Base-by-base conservation (phyloP, 805 yeast genomes). In the Naumovozyma baii region DNA sequence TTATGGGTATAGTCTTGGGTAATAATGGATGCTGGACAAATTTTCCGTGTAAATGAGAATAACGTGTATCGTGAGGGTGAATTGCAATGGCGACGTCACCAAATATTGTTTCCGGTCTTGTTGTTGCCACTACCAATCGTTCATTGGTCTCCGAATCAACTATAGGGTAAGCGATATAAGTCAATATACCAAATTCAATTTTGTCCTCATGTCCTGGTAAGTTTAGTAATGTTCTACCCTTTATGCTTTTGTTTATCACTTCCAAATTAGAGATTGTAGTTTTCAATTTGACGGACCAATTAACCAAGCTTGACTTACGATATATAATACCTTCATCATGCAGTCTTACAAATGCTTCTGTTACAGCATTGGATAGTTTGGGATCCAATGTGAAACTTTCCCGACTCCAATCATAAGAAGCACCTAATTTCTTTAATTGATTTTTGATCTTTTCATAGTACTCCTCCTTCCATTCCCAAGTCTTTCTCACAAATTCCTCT, bases 81-180 rank as follows among this genome's bases (percentile, higher is more conserved):
- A 90, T 94, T 25, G 97, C 97, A 51, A 90, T 83, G 59, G 83
- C 98, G 38, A 96, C 85, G 66, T 90, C 98, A 69, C 97, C 98
- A 58, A 92, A 88, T 50, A 92, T 67, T 41, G 98, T 90, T 68
- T 90, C 98, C 31, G 97, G 97, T 75, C 97, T 90, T 32, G 98
- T 92, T 36, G 98, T 90, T 18, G 98, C 96, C 44, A 92, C 95
- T 41, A 88, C 70, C 38, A 90, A 55, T 62, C 72, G 80, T 67
- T 90, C 97, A 47, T 83, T 88, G 7, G 31, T 33, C 10, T 42
- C 42, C 9, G 85, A 75, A 37, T 70, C 82, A 42, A 80, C 87
- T 41, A 90, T 85, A 42, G 76, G 82, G 63, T 92, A 90, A 13
- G 95, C 94, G 62, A 86, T 85, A 13, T 92, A 82, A 12, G 96